These are phyloP conservation scores for Solanum ahanhuiri DNA, from an alignment of 257 asterid species.

Conservation along the genomic window DNA sequence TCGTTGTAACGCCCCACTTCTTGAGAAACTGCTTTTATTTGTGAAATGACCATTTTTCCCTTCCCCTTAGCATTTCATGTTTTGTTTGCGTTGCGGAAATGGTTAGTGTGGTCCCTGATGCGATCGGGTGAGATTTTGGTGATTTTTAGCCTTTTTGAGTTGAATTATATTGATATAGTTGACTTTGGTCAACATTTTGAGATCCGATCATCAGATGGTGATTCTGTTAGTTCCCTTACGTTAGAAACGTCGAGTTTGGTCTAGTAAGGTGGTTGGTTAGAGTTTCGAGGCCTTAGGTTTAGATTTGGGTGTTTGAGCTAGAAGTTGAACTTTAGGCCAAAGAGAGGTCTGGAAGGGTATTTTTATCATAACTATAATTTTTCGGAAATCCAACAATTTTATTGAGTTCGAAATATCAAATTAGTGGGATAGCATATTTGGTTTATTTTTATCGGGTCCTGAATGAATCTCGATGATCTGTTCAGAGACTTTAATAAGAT, in stretches of 20 bases:
- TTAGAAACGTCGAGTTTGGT: neutral
- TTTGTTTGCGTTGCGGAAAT: neutral
- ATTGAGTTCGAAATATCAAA: neutral
- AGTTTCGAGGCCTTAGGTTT: neutral
- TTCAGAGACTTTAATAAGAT: too few relatives aligned
- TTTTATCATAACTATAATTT: too few relatives aligned
- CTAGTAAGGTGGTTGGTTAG: neutral
- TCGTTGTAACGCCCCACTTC: neutral
- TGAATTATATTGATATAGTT: too few relatives aligned
- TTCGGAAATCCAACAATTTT: too few relatives aligned
- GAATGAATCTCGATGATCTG: neutral
- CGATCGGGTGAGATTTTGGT: neutral
- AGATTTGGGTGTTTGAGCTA: neutral
- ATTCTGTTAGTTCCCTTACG: too few relatives aligned
- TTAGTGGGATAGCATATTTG: neutral
- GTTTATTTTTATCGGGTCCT: neutral
- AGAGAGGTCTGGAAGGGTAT: neutral
- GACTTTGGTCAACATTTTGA: neutral
- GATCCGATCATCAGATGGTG: neutral
- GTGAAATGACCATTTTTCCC: neutral
- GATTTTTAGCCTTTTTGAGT: neutral
- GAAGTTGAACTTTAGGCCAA: too few relatives aligned
- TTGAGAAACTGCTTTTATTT: neutral
- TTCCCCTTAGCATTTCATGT: neutral
- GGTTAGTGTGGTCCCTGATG: neutral